phyloP scores from a whole-genome alignment of 1,284 basidiomycete genomes.

The Cryptococcus sp. region DNA sequence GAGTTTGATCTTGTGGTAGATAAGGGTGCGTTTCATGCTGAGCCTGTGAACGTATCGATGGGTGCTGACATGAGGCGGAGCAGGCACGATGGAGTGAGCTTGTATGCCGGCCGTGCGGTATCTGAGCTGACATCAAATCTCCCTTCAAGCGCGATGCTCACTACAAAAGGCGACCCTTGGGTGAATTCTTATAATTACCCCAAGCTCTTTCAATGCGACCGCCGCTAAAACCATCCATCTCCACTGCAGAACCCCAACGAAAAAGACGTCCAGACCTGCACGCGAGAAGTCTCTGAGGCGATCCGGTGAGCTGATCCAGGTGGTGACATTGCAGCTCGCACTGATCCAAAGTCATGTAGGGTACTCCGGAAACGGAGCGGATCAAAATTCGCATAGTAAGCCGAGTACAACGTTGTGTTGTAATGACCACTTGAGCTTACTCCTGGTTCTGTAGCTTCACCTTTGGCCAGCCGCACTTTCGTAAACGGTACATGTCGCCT shows the following conservation, averaged over 20 bases:
- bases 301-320: slow-evolving; percentile 57
- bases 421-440: not conserved
- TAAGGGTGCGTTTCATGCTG: slow-evolving; percentile 59
- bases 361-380: slow-evolving; percentile 58
- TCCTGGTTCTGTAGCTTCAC: slow-evolving; percentile 56
- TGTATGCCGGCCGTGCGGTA: not conserved
- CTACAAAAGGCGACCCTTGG: slow-evolving; percentile 83
- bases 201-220: no score
- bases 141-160: slow-evolving; percentile 68
- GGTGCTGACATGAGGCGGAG: slow-evolving; percentile 1
- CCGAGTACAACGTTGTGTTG: not conserved
- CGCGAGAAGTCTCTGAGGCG: slow-evolving; percentile 74
- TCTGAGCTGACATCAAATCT: not conserved
- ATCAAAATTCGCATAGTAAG: slow-evolving; percentile 68
- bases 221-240: no score
- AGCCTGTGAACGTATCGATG: not conserved
- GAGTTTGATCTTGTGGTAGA: slow-evolving; percentile 84
- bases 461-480: slow-evolving; percentile 88
- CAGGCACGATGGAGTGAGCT: slow-evolving; percentile 73
- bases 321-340: not conserved
- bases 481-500: slow-evolving; percentile 58
- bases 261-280: slow-evolving; percentile 71
- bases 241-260: slow-evolving; percentile 68
- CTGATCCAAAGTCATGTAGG: slow-evolving; percentile 49
- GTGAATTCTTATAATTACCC: slow-evolving; percentile 56